Base-by-base conservation (phyloP, 2,329 filamentous ascomycete species). In the Trichoderma sp. region DNA sequence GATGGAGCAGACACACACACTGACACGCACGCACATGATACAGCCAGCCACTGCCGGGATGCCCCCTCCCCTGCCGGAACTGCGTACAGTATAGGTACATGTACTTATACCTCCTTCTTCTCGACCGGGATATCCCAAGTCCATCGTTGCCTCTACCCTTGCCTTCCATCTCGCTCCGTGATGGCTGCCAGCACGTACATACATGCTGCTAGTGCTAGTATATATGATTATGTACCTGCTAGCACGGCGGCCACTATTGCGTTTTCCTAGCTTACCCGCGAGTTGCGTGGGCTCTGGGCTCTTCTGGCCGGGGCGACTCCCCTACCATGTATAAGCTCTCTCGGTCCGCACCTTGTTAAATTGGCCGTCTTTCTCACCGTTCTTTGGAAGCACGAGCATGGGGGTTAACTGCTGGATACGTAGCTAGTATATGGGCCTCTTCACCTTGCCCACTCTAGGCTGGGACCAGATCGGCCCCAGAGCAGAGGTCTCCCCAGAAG, bases 361-460 rank as follows among this genome's bases (percentile, higher is more conserved):
- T 55, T 55, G 16, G 55, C 56, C 65, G 32, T 32, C 59, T 26
- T 32, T 54, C 65, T 59, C 65, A 67, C 65, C 65, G 65, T 67
- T 37, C 55, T 67, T 67, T 67, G 56, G 34, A 18, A 37, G 28
- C 54, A 24, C 32, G 16, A 51, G 49, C 46, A 52, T 39, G 60
- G 28, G 65, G 28, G 39, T 49, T 52, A 18, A n/a, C 39, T n/a
- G 39, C 39, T 43, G 39, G 18, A 43, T 43, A 10, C 39, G 39
- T 43, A 43, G 39, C 39, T 43, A 43, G 39, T n/a, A 18, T 4
- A 18, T 4, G 26, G n/a, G 21, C 13, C 39, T 43, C 56, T 43
- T 67, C 56, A 59, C 56, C 65, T 67, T 67, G 65, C 30, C 65
- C 65, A 24, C 52, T 52, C 55, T 51, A 46, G 54, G 65, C 55